Base-by-base conservation (phyloP, 2,329 filamentous ascomycete genomes). In the Didymella lethalis region DNA sequence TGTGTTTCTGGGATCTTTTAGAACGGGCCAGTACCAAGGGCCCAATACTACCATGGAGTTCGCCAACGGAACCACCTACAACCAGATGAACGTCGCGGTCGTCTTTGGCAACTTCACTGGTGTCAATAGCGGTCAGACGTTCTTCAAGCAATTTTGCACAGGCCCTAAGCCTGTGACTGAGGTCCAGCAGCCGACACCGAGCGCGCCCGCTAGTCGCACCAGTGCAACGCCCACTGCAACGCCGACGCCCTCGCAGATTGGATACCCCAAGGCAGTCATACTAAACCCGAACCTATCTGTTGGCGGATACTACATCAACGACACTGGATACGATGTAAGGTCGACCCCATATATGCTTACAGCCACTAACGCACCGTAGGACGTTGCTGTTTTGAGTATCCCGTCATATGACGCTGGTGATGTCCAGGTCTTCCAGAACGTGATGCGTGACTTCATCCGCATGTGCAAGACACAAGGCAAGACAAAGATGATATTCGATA, bases 401-500 rank as follows among this genome's bases (percentile, higher is more conserved):
- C 71, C 75, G 1, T 76, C 71, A 7, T 84, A 83, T 54, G 63
- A 71, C 14, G 67, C 69, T 2, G 66, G 66, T 8, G 67, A 69
- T 11, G 63, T 66, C 2, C 68, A 73, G 54, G 66, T 71, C 4
- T 83, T 80, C 57, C 77, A 79, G 50, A 67, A 75, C 48, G 65
- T 74, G 0, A 74, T 81, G 57, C 68, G 78, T 7, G 59, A 75
- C 7, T 83, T 87, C 64, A 77, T 88, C 16, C 73, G 78, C 0
- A 74, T 78, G 40, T 81, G 81, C 12, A 79, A 81, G 41, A 62
- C 71, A 2, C 77, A 77, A 2, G 79, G 81, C 2, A 87, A 87
- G 69, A 84, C 78, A n/a, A 87, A 85, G 70, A 78, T 91, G 5
- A 80, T 91, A 29, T 84, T 91, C 58, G 89, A 91, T 62, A 68